Evolutionary conservation across 805 yeast species (phyloP), one percentile per base, ranked within the genome.

Genomic region (Danielozyma ontarioensis): DNA sequence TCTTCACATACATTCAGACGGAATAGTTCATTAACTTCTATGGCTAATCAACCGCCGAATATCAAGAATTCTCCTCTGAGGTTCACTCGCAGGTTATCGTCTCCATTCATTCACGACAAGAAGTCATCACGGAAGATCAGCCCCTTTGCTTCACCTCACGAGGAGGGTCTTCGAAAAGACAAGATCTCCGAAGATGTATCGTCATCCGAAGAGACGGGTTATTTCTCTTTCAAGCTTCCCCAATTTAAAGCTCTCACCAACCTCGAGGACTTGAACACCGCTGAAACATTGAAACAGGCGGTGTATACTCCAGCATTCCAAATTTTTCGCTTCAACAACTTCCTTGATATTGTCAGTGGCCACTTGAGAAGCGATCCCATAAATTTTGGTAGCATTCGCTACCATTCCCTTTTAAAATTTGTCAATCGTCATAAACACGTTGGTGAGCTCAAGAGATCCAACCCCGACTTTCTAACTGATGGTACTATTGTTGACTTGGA

Each of bases 351-450:
- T 7, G 25, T 64, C 7, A 30, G 49, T 13, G 59, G 49, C 10
- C 61, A 58, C 28, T 68, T 57, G 27, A 39, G 40, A 10, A 50
- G 51, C 28, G 72, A 66, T 40, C 62, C 71, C 0, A 49, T 63
- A 8, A 64, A 55, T 33, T 64, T 64, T 45, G 63, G 68, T 5
- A 51, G 44, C 22, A 51, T 58, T 13, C 37, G 68, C 10, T 55
- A 51, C 22, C 57, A 57, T 18, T 57, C 63, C 5, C 36, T 62
- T 23, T 37, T 39, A 2, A 61, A 59, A 26, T 59, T 62, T 24
- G 40, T 59, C 4, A 38, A 35, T 10, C 39, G 60, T 17, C 53
- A 52, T 34, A 36, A 35, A n/a, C 29, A 25, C 13, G 35, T 37
- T 17, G 43, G 33, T 17, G 17, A 27, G 12, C 25, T 37, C 24